Conservation (phyloP, 257 asterid genomes). For the Primulina huaijiensis region DNA sequence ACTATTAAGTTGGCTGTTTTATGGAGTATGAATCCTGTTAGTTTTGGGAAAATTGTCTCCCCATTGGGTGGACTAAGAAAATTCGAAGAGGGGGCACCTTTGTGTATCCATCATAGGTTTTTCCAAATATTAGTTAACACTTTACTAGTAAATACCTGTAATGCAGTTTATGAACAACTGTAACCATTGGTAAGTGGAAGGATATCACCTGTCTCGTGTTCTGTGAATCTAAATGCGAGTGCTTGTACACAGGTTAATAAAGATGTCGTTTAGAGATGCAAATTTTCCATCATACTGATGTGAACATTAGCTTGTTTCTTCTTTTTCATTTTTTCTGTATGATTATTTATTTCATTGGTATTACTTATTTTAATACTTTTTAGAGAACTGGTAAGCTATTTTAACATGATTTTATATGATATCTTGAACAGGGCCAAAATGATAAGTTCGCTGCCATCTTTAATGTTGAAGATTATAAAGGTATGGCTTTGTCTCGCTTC, state of each 20-base stretch:
- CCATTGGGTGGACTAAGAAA: not conserved
- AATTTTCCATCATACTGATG: not conserved
- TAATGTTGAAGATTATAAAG: conserved; percentile 95
- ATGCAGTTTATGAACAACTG: not conserved
- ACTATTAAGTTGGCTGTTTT: too few relatives aligned
- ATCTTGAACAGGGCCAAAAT: conserved; percentile 68
- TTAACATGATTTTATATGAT: conserved; percentile 11
- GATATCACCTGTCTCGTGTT: not conserved
- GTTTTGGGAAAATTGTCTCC: not conserved
- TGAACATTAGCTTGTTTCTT: not conserved
- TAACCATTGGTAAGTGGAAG: not conserved
- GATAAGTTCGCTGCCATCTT: conserved; percentile 74
- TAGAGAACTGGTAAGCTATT: not conserved
- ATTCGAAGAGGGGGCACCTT: not conserved
- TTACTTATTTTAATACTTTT: not conserved
- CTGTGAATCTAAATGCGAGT: not conserved
- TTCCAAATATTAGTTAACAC: not conserved
- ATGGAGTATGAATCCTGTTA: not conserved
- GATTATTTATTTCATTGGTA: conserved; percentile 1
- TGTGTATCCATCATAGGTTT: not conserved
- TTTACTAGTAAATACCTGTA: too few relatives aligned
- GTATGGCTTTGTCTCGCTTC: conserved; percentile 31
- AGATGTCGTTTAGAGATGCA: not conserved
- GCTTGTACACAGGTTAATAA: not conserved
- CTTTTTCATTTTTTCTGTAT: not conserved